Base-by-base conservation (phyloP, 495 filamentous ascomycete genomes). In the Hypoxylon crocopeplum region DNA sequence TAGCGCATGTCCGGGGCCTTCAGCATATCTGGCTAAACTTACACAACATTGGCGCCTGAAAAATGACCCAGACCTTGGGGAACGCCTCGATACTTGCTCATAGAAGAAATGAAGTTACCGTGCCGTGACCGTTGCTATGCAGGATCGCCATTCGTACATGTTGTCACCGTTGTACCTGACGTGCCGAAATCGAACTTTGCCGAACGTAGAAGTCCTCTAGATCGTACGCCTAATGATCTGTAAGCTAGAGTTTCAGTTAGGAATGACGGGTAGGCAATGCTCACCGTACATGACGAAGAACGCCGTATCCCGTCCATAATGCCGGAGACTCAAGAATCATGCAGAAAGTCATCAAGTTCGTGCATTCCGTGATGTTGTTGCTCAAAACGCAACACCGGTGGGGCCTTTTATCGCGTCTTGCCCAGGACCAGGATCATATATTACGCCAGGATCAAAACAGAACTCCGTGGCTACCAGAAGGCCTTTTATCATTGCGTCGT, bases 401-500 rank as follows among this genome's bases (percentile, higher is more conserved):
- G 15, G 13, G 44, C 41, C 48, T 42, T 50, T 64, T 58, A 38
- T 33, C 6, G 13, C 29, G 47, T 62, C 59, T 8, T 47, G 59
- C 48, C 47, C 5, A 48, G 47, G 59, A 57, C 53, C 21, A 48
- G n/a, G n/a, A n/a, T n/a, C n/a, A n/a, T n/a, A 27, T 29, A 48
- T 56, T 32, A 39, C n/a, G 51, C 51, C 32, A 27, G 38, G 51
- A 44, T 42, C 41, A 38, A n/a, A 52, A 30, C 24, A 24, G 49
- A 50, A 51, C 12, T 11, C 37, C 41, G 10, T 57, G 41, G 52
- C 41, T 52, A 29, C 39, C 20, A 37, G 19, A 34, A 49, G 59
- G 59, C 59, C 59, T 63, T 63, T 63, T 30, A 34, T 34, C 38
- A 53, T 53, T 42, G 16, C 22, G 53, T 58, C 48, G 40, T 58